Conservation (phyloP, 108 stramenopile species). For the Pseudonitzschia pungens region DNA sequence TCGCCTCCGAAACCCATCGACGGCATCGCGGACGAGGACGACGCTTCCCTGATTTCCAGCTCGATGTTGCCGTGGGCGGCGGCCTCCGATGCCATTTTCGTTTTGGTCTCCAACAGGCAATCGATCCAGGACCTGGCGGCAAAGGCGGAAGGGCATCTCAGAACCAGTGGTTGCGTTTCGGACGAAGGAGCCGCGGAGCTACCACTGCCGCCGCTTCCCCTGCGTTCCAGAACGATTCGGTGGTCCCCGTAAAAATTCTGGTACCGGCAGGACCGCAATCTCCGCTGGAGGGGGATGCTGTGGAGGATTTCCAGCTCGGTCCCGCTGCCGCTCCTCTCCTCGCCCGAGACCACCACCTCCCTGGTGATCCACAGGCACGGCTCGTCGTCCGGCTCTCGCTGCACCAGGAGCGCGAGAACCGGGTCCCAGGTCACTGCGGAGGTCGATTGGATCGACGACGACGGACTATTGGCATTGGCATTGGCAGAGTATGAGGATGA, state of each 20-base stretch:
- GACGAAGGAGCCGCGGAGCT: too few species aligned
- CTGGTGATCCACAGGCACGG: constrained; percentile 88
- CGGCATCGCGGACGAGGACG: neutral
- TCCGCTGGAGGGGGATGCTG: constrained; percentile 53
- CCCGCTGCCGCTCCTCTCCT: neutral
- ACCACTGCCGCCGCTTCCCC: too few species aligned
- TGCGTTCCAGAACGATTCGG: neutral
- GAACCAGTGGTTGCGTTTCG: constrained; percentile 53
- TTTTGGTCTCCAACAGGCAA: neutral
- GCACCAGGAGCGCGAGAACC: constrained; percentile 72
- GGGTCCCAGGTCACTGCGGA: constrained; percentile 68
- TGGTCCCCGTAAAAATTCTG: constrained; percentile 21
- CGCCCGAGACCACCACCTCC: constrained; percentile 29
- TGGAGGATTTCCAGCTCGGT: constrained; percentile 72
- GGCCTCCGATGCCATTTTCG: neutral
- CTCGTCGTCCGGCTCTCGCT: constrained; percentile 75
- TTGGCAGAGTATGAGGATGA: too few species aligned
- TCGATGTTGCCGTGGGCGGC: constrained; percentile 1
- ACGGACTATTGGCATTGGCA: too few species aligned
- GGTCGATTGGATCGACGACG: too few species aligned
- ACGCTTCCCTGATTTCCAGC: constrained; percentile 6
- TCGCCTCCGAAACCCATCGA: neutral
- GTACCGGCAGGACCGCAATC: constrained; percentile 7
- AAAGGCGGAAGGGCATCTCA: constrained; percentile 61
- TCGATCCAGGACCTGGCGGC: constrained; percentile 75